These are phyloP conservation scores for Chrysanthemum seticuspe DNA, from an alignment of 129 eudicot species.

Conservation along the genomic window DNA sequence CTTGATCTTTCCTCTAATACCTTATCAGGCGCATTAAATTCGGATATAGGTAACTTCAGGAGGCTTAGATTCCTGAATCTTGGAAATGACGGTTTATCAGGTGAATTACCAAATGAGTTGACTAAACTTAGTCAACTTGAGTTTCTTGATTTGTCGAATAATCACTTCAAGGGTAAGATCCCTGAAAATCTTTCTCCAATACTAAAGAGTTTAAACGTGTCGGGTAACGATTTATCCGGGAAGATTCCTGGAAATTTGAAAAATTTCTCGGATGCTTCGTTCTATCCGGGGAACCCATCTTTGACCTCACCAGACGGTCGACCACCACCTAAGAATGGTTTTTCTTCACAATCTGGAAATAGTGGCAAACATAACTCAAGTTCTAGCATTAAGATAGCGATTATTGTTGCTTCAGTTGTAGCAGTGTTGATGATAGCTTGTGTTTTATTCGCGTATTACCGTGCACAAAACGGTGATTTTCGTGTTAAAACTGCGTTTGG, in stretches of 20 bases:
- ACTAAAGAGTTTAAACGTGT: conserved; percentile 58
- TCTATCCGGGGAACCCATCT: conserved; percentile 71
- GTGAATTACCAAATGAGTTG: conserved; percentile 68
- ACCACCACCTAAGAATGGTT: conserved; percentile 18
- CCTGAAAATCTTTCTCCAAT: conserved; percentile 59
- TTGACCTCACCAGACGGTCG: conserved; percentile 32
- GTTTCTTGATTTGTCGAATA: conserved; percentile 75
- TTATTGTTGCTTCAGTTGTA: conserved; percentile 78
- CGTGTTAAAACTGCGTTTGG: conserved; percentile 54
- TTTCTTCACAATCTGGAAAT: conserved; percentile 22
- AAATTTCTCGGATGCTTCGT: conserved; percentile 57
- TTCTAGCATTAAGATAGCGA: conserved; percentile 62
- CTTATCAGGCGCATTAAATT: conserved; percentile 54
- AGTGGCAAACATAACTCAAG: conserved; percentile 42
- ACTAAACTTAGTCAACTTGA: conserved; percentile 61
- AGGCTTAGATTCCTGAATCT: conserved; percentile 72
- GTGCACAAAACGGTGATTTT: conserved; percentile 60
- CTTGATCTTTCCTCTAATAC: conserved; percentile 80
- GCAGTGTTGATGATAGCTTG: conserved; percentile 81
- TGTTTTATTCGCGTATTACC: conserved; percentile 68
- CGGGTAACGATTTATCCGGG: conserved; percentile 67
- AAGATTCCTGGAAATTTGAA: conserved; percentile 60
- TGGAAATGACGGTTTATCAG: conserved; percentile 68
- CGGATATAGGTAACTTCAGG: conserved; percentile 66
- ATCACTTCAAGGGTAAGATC: conserved; percentile 62